Conservation (phyloP, 169 alveolate genomes). For the Cryptosporidium sp. region DNA sequence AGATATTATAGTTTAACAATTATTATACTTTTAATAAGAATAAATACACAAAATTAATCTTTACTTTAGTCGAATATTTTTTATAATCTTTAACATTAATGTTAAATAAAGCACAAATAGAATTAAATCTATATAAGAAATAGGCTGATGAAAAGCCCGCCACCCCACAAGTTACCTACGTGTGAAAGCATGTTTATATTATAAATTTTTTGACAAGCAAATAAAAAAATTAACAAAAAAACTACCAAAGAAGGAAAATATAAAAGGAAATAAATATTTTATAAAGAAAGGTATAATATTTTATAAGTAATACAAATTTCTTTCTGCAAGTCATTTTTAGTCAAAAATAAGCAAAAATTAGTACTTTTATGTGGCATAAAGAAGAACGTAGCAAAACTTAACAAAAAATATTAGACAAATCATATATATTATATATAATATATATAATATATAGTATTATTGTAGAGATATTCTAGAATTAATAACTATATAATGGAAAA, state of each 20-base stretch:
- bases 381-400: not conserved
- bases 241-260: not conserved
- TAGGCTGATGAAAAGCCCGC: constrained; percentile 19
- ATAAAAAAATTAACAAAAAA: constrained; percentile 12
- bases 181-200: constrained; percentile 47
- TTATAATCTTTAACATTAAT: not conserved
- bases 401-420: not conserved
- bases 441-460: not conserved
- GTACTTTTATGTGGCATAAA: constrained; percentile 48
- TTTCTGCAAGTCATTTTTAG: not conserved
- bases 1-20: not conserved
- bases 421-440: constrained; percentile 15
- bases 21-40: not conserved
- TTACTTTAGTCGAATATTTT: not conserved
- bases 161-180: constrained; percentile 75
- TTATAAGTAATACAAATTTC: not conserved
- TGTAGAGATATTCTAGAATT: not conserved
- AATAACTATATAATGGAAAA: constrained; percentile 27
- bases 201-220: constrained; percentile 64
- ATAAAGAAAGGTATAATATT: not conserved
- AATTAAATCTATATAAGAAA: constrained; percentile 4
- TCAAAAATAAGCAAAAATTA: not conserved
- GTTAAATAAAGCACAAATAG: not conserved
- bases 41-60: not conserved
- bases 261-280: not conserved